Base-by-base conservation (phyloP, 208 protist species). In the Trypanosoma lewisi region DNA sequence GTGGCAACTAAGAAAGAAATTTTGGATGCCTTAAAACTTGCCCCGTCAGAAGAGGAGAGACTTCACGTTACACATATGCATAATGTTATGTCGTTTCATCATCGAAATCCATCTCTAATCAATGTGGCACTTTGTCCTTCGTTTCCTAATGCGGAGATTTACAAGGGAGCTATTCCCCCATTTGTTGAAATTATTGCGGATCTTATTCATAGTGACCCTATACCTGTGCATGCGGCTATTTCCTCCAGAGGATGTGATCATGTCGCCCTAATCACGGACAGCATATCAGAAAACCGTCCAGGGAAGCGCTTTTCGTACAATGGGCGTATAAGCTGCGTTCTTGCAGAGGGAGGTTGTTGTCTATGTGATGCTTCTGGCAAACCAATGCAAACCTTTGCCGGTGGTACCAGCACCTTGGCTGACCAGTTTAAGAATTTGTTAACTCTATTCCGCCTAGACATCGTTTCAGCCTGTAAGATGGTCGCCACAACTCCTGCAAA, bases 71-170 rank as follows among this genome's bases (percentile, higher is more conserved):
- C 80, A 11, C 80, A 90, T 55, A 54, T 84, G 65, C 82, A 75
- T 57, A 89, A 89, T 69, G 83, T 89, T 14, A 86, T 80, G 79
- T 76, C 65, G 1, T 89, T 89, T 54, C 70, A 85, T 37, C 83
- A 89, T 72, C 83, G 83, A 37, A 77, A 77, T 56, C 56, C 71
- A 25, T 86, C 80, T 11, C 73, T 89, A 4, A 50, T 86, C 27
- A 89, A 89, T 64, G 69, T 70, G 2, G 67, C 71, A 16, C 77
- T 89, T 57, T 89, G 83, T 56, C 51, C 63, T 41, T 61, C 70
- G 11, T 82, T 78, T 60, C 83, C 83, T 0, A 77, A 85, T 61
- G 80, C 77, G 5, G 63, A 70, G 7, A 63, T 80, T 23, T 89
- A 89, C 77, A 68, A 45, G 27, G 76, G 73, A 12, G 79, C 75